Evolutionary conservation across 1,284 basidiomycete genomes (phyloP).

Genomic region (Spongiforma sp.): DNA sequence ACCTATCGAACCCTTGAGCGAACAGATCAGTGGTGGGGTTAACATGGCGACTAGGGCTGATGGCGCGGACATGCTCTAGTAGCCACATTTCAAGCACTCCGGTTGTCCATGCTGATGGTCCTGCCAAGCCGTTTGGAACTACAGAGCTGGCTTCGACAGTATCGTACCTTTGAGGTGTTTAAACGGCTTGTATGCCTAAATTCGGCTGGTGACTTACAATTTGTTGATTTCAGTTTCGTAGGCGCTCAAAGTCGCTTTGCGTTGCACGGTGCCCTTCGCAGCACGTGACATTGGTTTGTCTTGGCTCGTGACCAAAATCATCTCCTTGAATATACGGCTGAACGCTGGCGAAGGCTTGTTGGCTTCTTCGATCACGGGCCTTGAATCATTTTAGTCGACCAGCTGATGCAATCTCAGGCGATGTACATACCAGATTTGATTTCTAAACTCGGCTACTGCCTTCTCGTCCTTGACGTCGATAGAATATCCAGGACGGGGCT

Average conservation of each 20-base stretch:
- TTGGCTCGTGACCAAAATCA: too few relatives aligned
- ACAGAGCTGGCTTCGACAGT: conserved; percentile 27
- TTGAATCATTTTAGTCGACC: too few relatives aligned
- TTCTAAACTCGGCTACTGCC: conserved; percentile 38
- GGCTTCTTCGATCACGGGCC: too few relatives aligned
- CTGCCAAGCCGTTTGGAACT: conserved; percentile 18
- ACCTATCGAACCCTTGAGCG: neutral
- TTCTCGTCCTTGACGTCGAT: conserved; percentile 36
- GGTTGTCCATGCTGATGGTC: too few relatives aligned
- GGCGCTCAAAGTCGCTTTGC: conserved; percentile 22
- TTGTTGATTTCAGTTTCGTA: conserved; percentile 33
- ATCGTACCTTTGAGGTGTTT: conserved; percentile 28
- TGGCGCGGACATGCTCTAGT: conserved; percentile 28
- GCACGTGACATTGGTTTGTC: too few relatives aligned
- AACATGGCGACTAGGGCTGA: conserved; percentile 21
- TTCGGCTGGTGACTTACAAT: conserved; percentile 22
- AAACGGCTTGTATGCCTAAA: neutral
- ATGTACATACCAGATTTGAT: conserved; percentile 42
- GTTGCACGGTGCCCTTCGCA: conserved; percentile 30
- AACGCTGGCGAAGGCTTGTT: too few relatives aligned
- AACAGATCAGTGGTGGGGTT: conserved; percentile 13
- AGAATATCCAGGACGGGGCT: conserved; percentile 32
- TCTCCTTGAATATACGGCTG: too few relatives aligned
- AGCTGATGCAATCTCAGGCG: conserved; percentile 28
- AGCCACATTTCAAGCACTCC: too few relatives aligned